Percentiles rank a stretch among this genome's conserved stretches.
phyloP scores from a whole-genome alignment of 2,329 filamentous ascomycete genomes.

The Cercospora zeae-maydis region DNA sequence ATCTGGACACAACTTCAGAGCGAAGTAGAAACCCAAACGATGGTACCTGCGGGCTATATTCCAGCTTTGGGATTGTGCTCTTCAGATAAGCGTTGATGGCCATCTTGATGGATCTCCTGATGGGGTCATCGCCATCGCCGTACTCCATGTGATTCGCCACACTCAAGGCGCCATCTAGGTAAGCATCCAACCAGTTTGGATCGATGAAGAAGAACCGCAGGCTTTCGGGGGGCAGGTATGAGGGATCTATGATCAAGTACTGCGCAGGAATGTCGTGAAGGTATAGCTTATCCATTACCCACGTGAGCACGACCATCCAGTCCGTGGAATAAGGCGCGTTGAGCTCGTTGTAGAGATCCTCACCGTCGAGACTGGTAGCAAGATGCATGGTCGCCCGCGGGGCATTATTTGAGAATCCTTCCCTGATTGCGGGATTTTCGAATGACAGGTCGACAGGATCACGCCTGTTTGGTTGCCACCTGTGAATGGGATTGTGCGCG shows the following conservation, averaged over 20 bases:
- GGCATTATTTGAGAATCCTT: too few relatives aligned
- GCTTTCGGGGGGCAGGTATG: constrained; percentile 5
- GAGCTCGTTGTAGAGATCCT: constrained; percentile 10
- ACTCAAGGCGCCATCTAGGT: constrained; percentile 17
- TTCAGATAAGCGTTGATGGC: neutral
- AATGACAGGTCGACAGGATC: neutral
- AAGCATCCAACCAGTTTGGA: constrained; percentile 11
- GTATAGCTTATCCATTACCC: constrained; percentile 13
- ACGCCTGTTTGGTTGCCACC: neutral
- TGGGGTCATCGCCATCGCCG: constrained; percentile 4
- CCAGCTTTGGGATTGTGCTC: neutral
- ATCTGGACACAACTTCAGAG: neutral
- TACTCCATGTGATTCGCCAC: constrained; percentile 15
- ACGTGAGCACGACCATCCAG: constrained; percentile 9
- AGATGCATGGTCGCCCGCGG: neutral
- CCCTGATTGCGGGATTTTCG: neutral
- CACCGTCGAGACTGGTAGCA: neutral
- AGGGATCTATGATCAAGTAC: constrained; percentile 10
- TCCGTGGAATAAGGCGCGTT: constrained; percentile 4
- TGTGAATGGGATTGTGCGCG: neutral
- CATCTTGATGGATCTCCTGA: constrained; percentile 7
- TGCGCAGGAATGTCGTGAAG: constrained; percentile 15
- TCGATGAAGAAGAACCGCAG: constrained; percentile 19
- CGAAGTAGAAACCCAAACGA: constrained; percentile 7
- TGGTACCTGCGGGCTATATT: constrained; percentile 2